These are phyloP conservation scores for Suillus discolor DNA, from an alignment of 768 basidiomycete species.

Conservation along the genomic window DNA sequence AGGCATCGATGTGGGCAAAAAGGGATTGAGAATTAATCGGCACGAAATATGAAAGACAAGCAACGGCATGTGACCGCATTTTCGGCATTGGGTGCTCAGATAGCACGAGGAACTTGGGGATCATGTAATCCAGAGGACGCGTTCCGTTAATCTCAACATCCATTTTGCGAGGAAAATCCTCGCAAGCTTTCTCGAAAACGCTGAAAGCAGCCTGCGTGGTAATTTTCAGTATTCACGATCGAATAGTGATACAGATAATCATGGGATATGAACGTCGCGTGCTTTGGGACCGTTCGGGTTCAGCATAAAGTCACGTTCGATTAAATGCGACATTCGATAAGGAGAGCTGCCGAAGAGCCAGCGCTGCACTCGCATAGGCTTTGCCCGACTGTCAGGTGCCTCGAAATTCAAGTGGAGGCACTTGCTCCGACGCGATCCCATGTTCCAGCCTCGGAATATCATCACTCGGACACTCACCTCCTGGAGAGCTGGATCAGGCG, in stretches of 20 bases:
- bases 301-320: constrained; percentile 3
- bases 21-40: constrained; percentile 86
- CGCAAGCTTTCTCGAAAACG: constrained; percentile 92
- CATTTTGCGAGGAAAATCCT: constrained; percentile 95
- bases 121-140: constrained; percentile 94
- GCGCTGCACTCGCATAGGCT: background rate
- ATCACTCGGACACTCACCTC: constrained; percentile 63
- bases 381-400: background rate
- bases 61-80: constrained; percentile 92
- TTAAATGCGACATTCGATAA: background rate
- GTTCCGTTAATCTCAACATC: constrained; percentile 92
- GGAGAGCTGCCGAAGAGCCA: background rate
- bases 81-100: constrained; percentile 84
- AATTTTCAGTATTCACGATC: constrained; percentile 19
- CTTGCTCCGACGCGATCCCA: background rate
- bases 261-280: constrained; percentile 1
- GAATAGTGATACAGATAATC: background rate
- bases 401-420: background rate
- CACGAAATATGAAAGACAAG: constrained; percentile 93
- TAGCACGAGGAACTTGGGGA: constrained; percentile 90
- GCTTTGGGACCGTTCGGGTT: background rate
- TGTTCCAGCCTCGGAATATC: constrained; percentile 5
- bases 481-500: constrained; percentile 71
- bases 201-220: constrained; percentile 81
- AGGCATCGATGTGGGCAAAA: constrained; percentile 87